A percentile compares a stretch with the other conserved stretches of the same genome.
Conservation (phyloP, 768 basidiomycete genomes). For the Hemileccinum rubropunctum region DNA sequence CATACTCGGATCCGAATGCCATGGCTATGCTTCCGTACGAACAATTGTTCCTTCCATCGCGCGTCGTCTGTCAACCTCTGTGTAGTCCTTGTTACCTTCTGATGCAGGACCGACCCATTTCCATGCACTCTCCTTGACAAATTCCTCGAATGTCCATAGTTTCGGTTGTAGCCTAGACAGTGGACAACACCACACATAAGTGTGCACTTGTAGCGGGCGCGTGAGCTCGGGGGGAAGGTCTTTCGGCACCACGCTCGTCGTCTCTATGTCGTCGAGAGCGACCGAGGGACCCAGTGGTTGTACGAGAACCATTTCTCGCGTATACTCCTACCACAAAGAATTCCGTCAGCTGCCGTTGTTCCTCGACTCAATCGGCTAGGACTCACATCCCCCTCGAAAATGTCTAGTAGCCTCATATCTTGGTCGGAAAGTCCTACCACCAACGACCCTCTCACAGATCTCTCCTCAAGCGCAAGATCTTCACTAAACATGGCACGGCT, state of each 20-base stretch:
- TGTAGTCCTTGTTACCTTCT: constrained; percentile 38
- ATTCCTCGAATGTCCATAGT: constrained; percentile 83
- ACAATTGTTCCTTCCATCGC: constrained; percentile 38
- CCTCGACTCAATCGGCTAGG: neutral
- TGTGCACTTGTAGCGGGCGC: constrained; percentile 48
- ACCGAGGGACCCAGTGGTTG: constrained; percentile 50
- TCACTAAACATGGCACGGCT: constrained; percentile 46
- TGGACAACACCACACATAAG: constrained; percentile 65
- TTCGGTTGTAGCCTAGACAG: constrained; percentile 46
- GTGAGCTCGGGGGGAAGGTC: constrained; percentile 41
- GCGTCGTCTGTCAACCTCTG: constrained; percentile 51
- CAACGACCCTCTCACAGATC: constrained; percentile 73
- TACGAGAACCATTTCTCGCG: constrained; percentile 49
- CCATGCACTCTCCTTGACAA: constrained; percentile 71
- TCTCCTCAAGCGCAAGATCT: constrained; percentile 58
- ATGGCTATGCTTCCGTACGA: neutral
- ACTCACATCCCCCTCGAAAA: constrained; percentile 79
- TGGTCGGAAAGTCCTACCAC: constrained; percentile 64
- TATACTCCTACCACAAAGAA: constrained; percentile 63
- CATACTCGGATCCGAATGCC: neutral
- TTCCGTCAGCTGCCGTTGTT: neutral
- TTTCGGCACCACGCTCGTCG: constrained; percentile 35
- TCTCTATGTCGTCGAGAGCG: constrained; percentile 25
- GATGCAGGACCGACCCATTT: constrained; percentile 64
- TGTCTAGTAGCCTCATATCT: constrained; percentile 71